phyloP scores from a whole-genome alignment of 2,329 filamentous ascomycete species.

The Leptographium flavum region DNA sequence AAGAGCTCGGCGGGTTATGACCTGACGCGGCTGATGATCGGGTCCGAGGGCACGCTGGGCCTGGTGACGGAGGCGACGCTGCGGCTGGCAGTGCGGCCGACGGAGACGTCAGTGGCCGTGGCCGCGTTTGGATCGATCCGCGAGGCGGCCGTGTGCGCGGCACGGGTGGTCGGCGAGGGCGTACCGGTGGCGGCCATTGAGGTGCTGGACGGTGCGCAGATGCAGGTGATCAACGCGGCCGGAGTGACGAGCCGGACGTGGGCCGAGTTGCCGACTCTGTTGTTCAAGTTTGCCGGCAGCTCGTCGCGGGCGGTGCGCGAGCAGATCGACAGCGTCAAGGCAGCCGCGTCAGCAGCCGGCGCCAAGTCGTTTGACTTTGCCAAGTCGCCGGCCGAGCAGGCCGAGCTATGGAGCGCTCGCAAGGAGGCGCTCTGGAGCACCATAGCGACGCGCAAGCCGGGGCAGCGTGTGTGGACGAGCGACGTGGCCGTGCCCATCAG shows the following conservation, averaged over 20 bases:
- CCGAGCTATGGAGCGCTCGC: conserved; percentile 67
- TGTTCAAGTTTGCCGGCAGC: conserved; percentile 74
- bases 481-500: conserved; percentile 77
- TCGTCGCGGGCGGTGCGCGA: conserved; percentile 54
- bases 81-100: conserved; percentile 71
- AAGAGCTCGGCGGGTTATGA: conserved; percentile 91
- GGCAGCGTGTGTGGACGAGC: conserved; percentile 71
- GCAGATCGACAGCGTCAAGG: conserved; percentile 55
- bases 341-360: conserved; percentile 44
- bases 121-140: conserved; percentile 44
- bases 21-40: conserved; percentile 77
- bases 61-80: conserved; percentile 83
- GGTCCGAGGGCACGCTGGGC: conserved; percentile 81
- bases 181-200: conserved; percentile 85
- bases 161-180: conserved; percentile 63
- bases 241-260: conserved; percentile 53
- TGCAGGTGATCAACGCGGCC: conserved; percentile 53
- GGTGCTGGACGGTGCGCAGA: conserved; percentile 84
- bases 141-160: conserved; percentile 64
- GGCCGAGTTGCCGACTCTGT: conserved; percentile 61
- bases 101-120: conserved; percentile 69
- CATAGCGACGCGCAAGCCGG: conserved; percentile 48
- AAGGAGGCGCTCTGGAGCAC: conserved; percentile 78
- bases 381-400: conserved; percentile 48
- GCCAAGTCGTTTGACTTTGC: conserved; percentile 69